Percentiles rank a stretch among this genome's conserved stretches.
Conservation (phyloP, 2,329 filamentous ascomycete species). For the Fusarium vanettenii region DNA sequence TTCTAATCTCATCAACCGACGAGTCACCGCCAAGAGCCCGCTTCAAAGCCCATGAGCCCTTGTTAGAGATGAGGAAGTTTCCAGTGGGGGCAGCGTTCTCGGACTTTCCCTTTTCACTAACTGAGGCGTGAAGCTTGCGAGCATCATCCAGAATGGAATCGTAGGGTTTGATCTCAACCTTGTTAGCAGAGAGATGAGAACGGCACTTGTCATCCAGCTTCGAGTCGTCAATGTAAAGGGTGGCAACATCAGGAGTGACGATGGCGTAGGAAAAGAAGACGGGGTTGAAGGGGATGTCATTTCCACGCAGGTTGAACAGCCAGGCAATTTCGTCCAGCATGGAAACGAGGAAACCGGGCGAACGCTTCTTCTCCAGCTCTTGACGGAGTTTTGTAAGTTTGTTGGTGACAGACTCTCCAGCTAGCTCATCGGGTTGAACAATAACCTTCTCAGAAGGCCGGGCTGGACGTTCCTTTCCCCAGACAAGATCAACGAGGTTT, state of each 20-base stretch:
- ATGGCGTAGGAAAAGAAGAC: conserved; percentile 98
- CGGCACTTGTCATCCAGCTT: conserved; percentile 79
- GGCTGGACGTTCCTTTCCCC: conserved; percentile 78
- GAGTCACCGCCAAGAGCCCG: conserved; percentile 87
- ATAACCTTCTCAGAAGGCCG: conserved; percentile 81
- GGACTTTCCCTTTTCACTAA: conserved; percentile 54
- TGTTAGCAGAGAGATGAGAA: conserved; percentile 75
- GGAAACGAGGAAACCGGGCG: conserved; percentile 87
- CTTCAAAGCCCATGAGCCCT: conserved; percentile 92
- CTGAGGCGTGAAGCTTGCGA: conserved; percentile 62
- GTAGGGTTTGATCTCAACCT: conserved; percentile 84
- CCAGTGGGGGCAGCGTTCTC: conserved; percentile 49
- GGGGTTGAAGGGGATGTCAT: conserved; percentile 96
- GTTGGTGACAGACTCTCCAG: conserved; percentile 83
- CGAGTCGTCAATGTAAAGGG: conserved; percentile 84
- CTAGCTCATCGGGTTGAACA: conserved; percentile 76
- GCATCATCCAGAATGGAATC: conserved; percentile 82
- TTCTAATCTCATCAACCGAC: conserved; percentile 86
- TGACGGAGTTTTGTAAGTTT: conserved; percentile 91
- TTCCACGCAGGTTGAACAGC: conserved; percentile 97
- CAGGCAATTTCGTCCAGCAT: conserved; percentile 97
- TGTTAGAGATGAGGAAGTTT: conserved; percentile 89
- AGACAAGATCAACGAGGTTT: conserved; percentile 93
- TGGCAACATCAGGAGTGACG: conserved; percentile 80
- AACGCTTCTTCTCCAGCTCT: conserved; percentile 91